These are phyloP conservation scores for Pseudogymnoascus sp. DNA, from an alignment of 2,329 filamentous ascomycete species.

Conservation along the genomic window DNA sequence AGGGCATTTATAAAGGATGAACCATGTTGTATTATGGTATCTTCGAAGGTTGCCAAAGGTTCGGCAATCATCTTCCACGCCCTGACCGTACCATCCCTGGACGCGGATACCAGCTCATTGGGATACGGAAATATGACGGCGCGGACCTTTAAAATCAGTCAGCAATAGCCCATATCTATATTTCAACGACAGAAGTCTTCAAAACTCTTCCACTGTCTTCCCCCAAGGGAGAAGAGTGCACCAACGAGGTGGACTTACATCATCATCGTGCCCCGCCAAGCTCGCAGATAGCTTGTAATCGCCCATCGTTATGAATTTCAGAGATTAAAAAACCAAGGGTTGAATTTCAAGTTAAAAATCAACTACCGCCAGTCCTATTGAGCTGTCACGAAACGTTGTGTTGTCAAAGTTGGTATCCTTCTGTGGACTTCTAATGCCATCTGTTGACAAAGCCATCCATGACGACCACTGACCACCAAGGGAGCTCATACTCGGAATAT, in stretches of 20 bases:
- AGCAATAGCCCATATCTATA: slow-evolving; percentile 9
- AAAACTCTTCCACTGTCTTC: neutral
- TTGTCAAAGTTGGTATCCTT: neutral
- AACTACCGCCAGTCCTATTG: neutral
- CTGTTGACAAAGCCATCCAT: slow-evolving; percentile 3
- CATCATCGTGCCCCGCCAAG: slow-evolving; percentile 81
- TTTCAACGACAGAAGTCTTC: neutral
- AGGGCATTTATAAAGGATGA: slow-evolving; percentile 83
- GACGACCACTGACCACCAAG: slow-evolving; percentile 1
- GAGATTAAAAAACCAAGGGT: neutral
- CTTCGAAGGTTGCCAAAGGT: slow-evolving; percentile 64
- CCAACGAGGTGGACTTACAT: slow-evolving; percentile 52
- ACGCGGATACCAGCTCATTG: slow-evolving; percentile 71
- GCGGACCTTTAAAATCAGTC: slow-evolving; percentile 58
- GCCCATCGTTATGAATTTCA: slow-evolving; percentile 45
- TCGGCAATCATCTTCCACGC: slow-evolving; percentile 66
- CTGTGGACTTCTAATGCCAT: slow-evolving; percentile 3
- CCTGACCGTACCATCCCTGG: slow-evolving; percentile 83
- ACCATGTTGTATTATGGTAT: slow-evolving; percentile 69
- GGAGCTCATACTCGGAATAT: neutral
- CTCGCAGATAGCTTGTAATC: slow-evolving; percentile 92
- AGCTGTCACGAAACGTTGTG: neutral
- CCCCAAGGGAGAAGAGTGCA: neutral
- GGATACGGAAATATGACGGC: slow-evolving; percentile 70
- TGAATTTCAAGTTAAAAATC: neutral